phyloP scores from a whole-genome alignment of 2,329 filamentous ascomycete genomes.

The Cladosporium sphaerospermum region DNA sequence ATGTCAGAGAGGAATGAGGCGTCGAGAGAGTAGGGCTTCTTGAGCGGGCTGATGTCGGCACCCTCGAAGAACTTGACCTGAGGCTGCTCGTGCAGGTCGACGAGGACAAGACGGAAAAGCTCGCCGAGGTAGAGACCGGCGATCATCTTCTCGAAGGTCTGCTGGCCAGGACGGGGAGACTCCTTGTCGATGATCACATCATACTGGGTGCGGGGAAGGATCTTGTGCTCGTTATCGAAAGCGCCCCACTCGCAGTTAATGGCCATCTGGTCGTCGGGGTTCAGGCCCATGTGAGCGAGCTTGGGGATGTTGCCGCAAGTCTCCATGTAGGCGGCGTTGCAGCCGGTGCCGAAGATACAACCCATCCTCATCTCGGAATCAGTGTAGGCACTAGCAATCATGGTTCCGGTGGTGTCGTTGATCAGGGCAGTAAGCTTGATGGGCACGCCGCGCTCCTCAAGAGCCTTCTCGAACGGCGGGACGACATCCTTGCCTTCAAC shows the following conservation, averaged over 20 bases:
- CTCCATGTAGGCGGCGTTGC: constrained; percentile 98
- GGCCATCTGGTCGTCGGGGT: constrained; percentile 64
- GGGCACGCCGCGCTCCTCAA: constrained; percentile 71
- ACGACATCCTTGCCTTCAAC: constrained; percentile 90
- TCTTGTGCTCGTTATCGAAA: constrained; percentile 87
- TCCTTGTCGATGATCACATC: constrained; percentile 39
- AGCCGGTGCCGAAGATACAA: constrained; percentile 97
- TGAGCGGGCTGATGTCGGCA: constrained; percentile 73
- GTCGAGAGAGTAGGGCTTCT: constrained; percentile 84
- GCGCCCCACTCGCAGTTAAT: constrained; percentile 98
- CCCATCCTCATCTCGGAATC: constrained; percentile 88
- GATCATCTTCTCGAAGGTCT: constrained; percentile 42
- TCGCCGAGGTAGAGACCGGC: constrained; percentile 43
- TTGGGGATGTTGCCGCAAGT: constrained; percentile 86
- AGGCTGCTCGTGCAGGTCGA: constrained; percentile 54
- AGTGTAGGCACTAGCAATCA: constrained; percentile 97
- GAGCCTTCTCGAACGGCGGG: constrained; percentile 74
- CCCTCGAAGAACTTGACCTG: constrained; percentile 67
- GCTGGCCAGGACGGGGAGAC: constrained; percentile 40
- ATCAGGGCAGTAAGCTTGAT: constrained; percentile 91
- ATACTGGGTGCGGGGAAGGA: constrained; percentile 74
- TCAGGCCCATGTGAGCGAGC: constrained; percentile 83
- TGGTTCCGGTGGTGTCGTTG: constrained; percentile 94
- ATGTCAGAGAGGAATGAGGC: constrained; percentile 89
- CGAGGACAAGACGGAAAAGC: constrained; percentile 39